Evolutionary conservation across 2,329 filamentous ascomycete species (phyloP), one percentile per base, ranked within the genome.

Genomic region (Cladosporium phlei): DNA sequence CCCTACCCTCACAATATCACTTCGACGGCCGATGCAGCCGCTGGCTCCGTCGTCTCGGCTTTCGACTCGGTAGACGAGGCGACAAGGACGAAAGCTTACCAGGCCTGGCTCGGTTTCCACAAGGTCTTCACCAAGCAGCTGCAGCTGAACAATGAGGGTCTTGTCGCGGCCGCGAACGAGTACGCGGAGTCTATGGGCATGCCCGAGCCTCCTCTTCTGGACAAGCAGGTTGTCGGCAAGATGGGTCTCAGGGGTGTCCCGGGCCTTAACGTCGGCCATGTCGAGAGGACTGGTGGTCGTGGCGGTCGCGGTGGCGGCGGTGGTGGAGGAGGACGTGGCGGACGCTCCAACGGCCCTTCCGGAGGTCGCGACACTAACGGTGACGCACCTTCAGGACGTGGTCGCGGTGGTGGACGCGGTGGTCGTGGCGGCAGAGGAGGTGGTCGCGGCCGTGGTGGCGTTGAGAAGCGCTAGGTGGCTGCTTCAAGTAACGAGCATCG

Each of bases 71-170:
- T 73, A 7, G 68, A 72, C 16, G 66, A 71, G 37, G 52, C 51
- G 10, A 59, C 64, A 3, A 73, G 72, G 49, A 54, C 57, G 3
- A 71, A 70, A 49, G 70, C 69, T 1, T 74, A 74, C 54, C 66
- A 69, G 49, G 69, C 69, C 1, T 74, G 66, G 59, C 61, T 74
- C 10, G 71, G 71, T 19, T 74, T 72, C 60, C 66, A 71, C 61
- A 71, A 71, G 55, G 63, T 64, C 0, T 71, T 68, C 49, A 54
- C 66, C 38, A 71, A 71, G 60, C 66, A 71, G 47, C 55, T 73
- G 28, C 64, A 63, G 34, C 52, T 71, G 9, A 60, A 62, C 17
- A 62, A 66, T 1, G 56, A 59, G 12, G 64, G 65, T 2, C 58
- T 74, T 10, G 70, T 74, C 4, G 57, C 59, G 25, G 49, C 67